Base-by-base conservation (phyloP, 1,284 basidiomycete species). In the Peniophora sp. region DNA sequence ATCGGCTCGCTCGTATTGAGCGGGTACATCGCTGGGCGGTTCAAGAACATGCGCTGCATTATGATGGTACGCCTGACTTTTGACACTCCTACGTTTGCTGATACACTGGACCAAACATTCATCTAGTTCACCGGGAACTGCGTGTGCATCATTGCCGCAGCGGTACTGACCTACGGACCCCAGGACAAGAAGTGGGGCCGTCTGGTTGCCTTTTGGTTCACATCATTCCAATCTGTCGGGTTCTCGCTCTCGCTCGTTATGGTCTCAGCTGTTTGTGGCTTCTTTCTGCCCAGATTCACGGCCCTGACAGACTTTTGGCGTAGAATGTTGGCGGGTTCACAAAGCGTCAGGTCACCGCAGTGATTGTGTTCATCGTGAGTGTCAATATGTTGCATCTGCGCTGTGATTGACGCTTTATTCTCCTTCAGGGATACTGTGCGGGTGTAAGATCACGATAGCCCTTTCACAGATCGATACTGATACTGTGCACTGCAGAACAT, bases 201-300 rank as follows among this genome's bases (percentile, higher is more conserved):
- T 1, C 58, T 66, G 11, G 59, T 65, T 12, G 65, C 63, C 3
- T 66, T 62, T 50, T 65, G 65, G 63, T 66, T 65, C 53, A 66
- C 63, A 0, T 56, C 55, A 0, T 63, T 62, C 52, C 59, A 61
- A 56, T 62, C 63, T 2, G 62, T 66, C 22, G 59, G 61, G 2
- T 60, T 62, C 45, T 59, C 58, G 2, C 49, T 62, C 25, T 60
- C 59, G 10, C 44, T 62, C 9, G 62, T 63, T 11, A 63, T 63
- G 63, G 58, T 65, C 44, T 63, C 63, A 45, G 61, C 63, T n/a
- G 63, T 63, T 35, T 34, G 60, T 47, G 12, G 2, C 19, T 16
- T 32, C 10, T 1, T 19, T 20, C 8, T 44, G 3, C 25, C 43
- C 24, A 14, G 17, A 17, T 12, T 23, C n/a, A 22, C 41, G 39